These are phyloP conservation scores for Epichloe glyceriae DNA, from an alignment of 2,329 filamentous ascomycete genomes.

Conservation along the genomic window DNA sequence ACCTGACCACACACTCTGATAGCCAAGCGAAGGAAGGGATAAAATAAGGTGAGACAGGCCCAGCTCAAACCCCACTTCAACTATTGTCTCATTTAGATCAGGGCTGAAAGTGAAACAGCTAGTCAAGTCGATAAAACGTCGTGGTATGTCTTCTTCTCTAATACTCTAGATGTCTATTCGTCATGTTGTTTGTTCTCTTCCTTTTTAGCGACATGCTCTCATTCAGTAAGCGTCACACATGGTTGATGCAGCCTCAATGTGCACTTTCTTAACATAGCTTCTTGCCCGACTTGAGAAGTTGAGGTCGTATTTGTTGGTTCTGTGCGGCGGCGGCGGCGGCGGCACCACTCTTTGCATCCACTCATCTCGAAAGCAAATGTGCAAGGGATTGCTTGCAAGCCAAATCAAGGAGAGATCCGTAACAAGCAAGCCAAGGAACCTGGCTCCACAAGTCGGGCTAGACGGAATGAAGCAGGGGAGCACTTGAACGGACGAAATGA, in stretches of 20 bases:
- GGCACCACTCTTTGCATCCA: background rate
- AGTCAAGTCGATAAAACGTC: background rate
- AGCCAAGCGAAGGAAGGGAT: background rate
- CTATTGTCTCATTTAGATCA: background rate
- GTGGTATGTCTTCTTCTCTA: background rate
- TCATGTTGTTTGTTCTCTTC: background rate
- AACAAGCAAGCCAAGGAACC: background rate
- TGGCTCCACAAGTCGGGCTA: background rate
- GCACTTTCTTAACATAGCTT: background rate
- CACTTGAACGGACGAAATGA: background rate
- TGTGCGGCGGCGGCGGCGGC: background rate
- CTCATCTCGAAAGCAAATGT: background rate
- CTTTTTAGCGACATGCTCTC: background rate
- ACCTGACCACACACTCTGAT: background rate
- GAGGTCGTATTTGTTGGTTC: background rate
- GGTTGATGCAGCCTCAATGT: background rate
- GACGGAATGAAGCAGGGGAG: background rate
- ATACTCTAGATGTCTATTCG: background rate
- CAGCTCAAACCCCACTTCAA: background rate
- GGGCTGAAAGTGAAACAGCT: background rate
- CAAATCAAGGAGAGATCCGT: background rate
- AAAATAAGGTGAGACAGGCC: background rate
- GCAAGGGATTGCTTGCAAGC: background rate
- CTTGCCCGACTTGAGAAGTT: background rate
- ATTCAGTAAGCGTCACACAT: background rate